Evolutionary conservation across 2,329 filamentous ascomycete species (phyloP).

Genomic region (Sporothrix inflata): DNA sequence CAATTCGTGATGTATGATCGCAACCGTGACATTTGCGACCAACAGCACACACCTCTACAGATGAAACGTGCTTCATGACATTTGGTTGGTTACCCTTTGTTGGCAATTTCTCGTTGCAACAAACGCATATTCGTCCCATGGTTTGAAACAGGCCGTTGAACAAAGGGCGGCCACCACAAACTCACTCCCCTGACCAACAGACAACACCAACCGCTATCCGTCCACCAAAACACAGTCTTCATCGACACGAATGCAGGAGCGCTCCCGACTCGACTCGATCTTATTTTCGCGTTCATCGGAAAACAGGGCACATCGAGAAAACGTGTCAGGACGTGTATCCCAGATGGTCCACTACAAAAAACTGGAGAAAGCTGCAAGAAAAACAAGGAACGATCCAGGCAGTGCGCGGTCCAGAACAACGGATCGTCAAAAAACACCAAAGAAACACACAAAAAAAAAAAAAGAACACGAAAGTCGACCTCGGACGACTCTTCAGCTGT

Average conservation of each 20-base stretch:
- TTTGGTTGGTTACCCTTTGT: not conserved
- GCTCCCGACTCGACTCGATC: too few species aligned
- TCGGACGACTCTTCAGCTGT: not conserved
- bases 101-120: not conserved
- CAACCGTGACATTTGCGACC: not conserved
- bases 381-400: not conserved
- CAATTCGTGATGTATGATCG: not conserved
- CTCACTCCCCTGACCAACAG: not conserved
- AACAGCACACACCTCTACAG: slow-evolving; percentile 8
- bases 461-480: too few species aligned
- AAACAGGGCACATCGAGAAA: too few species aligned
- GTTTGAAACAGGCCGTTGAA: slow-evolving; percentile 1
- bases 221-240: too few species aligned
- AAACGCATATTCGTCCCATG: not conserved
- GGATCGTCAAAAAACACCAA: too few species aligned
- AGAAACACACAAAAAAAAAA: too few species aligned
- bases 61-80: slow-evolving; percentile 1
- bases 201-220: not conserved
- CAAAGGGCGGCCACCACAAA: not conserved
- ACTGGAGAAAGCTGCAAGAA: not conserved
- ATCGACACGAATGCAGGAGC: too few species aligned
- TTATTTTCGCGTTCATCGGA: too few species aligned
- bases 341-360: not conserved
- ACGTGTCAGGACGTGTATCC: too few species aligned
- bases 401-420: not conserved